phyloP scores from a whole-genome alignment of 2,329 filamentous ascomycete species.

The Claviceps capensis region DNA sequence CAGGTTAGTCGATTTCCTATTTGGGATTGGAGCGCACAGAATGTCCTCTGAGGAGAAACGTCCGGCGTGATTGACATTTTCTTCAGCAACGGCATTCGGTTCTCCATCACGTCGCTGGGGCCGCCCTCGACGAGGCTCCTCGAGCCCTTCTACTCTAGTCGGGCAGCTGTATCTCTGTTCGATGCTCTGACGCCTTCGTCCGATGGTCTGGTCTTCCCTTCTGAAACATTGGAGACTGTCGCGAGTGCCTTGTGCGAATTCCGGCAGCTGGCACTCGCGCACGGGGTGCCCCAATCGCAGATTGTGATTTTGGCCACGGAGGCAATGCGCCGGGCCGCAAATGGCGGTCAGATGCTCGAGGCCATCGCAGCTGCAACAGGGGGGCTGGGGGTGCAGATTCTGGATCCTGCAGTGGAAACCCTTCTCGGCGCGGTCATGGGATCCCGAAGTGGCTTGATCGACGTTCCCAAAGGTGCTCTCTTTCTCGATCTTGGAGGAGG shows the following conservation, averaged over 20 bases:
- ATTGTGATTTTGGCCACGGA: slow-evolving; percentile 76
- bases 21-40: not conserved
- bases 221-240: slow-evolving; percentile 50
- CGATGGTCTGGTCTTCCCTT: slow-evolving; percentile 29
- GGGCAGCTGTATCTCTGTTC: slow-evolving; percentile 73
- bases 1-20: slow-evolving; percentile 25
- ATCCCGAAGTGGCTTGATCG: slow-evolving; percentile 58
- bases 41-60: too few species aligned
- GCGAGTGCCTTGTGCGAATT: slow-evolving; percentile 56
- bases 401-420: slow-evolving; percentile 71
- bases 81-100: slow-evolving; percentile 76
- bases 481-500: slow-evolving; percentile 79
- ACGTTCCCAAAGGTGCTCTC: slow-evolving; percentile 49
- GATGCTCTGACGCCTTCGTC: slow-evolving; percentile 53
- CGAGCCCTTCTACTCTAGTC: slow-evolving; percentile 63
- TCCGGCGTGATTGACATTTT: not conserved
- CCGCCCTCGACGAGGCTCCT: slow-evolving; percentile 59
- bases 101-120: slow-evolving; percentile 74
- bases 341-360: slow-evolving; percentile 53
- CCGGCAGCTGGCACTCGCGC: slow-evolving; percentile 53
- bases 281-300: slow-evolving; percentile 49
- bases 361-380: slow-evolving; percentile 46
- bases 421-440: slow-evolving; percentile 66
- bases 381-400: slow-evolving; percentile 55
- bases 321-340: slow-evolving; percentile 69